A percentile compares a stretch with the other conserved stretches of the same genome.
Evolutionary conservation across 169 alveolate genomes (phyloP).

Genomic region (Cryptosporidium sp.): DNA sequence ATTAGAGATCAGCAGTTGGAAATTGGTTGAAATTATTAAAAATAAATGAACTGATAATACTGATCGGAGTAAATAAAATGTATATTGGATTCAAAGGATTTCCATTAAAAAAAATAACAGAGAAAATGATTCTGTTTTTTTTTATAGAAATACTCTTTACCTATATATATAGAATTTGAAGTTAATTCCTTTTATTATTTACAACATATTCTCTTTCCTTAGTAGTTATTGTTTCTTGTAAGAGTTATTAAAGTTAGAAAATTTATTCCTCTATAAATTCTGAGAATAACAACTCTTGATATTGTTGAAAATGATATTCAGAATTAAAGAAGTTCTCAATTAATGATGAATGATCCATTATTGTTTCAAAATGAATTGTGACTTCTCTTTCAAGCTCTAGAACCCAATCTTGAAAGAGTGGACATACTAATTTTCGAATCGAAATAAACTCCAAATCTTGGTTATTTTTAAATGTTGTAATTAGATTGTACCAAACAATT

Average conservation of each 20-base stretch:
- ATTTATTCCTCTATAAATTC: not conserved
- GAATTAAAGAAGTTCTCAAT: not conserved
- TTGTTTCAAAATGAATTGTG: not conserved
- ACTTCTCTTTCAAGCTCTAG: constrained; percentile 1
- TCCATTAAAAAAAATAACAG: not conserved
- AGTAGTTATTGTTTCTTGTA: not conserved
- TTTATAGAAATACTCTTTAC: not conserved
- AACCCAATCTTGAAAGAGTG: constrained; percentile 28
- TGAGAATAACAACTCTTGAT: not conserved
- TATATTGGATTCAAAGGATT: not conserved
- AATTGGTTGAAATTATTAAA: too few species aligned
- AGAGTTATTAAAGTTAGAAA: not conserved
- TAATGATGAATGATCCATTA: constrained; percentile 12
- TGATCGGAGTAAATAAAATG: too few species aligned
- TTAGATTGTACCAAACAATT: constrained; percentile 47
- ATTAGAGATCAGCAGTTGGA: not conserved
- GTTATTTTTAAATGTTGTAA: not conserved
- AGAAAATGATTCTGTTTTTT: not conserved
- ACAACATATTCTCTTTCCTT: not conserved
- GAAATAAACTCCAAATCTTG: not conserved
- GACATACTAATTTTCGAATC: constrained; percentile 19
- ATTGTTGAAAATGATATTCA: not conserved
- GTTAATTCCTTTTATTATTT: not conserved
- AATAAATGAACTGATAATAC: not conserved
- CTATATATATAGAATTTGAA: constrained; percentile 3